Evolutionary conservation across 495 filamentous ascomycete species (phyloP).

Genomic region (Halenospora varia): DNA sequence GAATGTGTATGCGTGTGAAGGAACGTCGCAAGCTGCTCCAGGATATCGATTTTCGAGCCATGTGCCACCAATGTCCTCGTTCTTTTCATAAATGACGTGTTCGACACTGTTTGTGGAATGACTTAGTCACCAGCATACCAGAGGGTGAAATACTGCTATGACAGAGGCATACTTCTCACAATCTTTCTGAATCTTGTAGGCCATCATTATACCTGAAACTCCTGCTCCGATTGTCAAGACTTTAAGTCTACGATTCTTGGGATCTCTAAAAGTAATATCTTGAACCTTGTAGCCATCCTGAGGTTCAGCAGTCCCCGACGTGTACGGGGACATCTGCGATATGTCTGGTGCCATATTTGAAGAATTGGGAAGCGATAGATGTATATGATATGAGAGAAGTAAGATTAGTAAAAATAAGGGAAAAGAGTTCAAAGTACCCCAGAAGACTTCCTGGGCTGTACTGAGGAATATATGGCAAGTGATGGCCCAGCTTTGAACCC

Average conservation of each 20-base stretch:
- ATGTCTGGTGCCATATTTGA: slow-evolving; percentile 10
- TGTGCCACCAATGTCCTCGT: slow-evolving; percentile 58
- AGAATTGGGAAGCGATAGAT: background rate
- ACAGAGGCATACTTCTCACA: slow-evolving; percentile 13
- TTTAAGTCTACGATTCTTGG: slow-evolving; percentile 15
- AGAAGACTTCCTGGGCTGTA: no score
- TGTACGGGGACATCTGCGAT: background rate
- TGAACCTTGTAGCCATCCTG: slow-evolving; percentile 14
- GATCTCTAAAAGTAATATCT: slow-evolving; percentile 19
- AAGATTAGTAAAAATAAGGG: background rate
- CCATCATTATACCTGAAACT: slow-evolving; percentile 57
- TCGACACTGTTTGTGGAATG: slow-evolving; percentile 33
- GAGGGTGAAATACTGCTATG: background rate
- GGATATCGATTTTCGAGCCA: slow-evolving; percentile 58
- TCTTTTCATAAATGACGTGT: slow-evolving; percentile 75
- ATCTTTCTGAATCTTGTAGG: slow-evolving; percentile 48
- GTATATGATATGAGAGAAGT: background rate
- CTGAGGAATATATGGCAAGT: no score
- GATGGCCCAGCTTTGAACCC: no score
- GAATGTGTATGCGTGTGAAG: slow-evolving; percentile 40
- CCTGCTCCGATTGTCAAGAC: slow-evolving; percentile 56
- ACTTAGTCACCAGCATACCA: background rate
- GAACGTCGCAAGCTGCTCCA: slow-evolving; percentile 50
- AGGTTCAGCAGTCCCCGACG: background rate
- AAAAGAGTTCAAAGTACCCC: no score